phyloP scores from a whole-genome alignment of 2,329 filamentous ascomycete genomes.

The Dactylellina drechsleri region DNA sequence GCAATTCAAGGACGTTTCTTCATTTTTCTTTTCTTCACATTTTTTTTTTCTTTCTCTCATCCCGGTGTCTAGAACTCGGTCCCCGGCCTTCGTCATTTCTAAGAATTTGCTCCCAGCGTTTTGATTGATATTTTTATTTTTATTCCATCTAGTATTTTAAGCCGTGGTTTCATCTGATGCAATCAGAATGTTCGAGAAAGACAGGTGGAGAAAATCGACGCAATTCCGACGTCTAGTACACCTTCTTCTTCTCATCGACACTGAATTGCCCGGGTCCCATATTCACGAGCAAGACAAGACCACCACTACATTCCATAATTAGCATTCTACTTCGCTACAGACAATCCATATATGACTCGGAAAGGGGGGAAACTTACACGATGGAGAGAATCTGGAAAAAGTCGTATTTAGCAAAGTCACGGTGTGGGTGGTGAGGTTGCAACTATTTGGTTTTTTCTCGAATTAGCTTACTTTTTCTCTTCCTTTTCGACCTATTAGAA shows the following conservation, averaged over 20 bases:
- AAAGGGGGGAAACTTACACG: constrained; percentile 69
- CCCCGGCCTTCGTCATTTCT: neutral
- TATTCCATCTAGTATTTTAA: constrained; percentile 20
- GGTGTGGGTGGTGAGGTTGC: constrained; percentile 97
- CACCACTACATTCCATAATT: constrained; percentile 69
- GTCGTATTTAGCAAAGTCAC: constrained; percentile 99
- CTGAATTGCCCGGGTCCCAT: constrained; percentile 97
- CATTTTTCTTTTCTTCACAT: neutral
- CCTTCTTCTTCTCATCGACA: constrained; percentile 99
- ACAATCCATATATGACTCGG: neutral
- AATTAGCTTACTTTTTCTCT: constrained; percentile 57
- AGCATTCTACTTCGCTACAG: constrained; percentile 40
- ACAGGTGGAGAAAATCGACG: neutral
- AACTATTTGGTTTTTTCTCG: constrained; percentile 71
- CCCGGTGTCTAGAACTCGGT: constrained; percentile 3
- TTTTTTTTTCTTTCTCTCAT: constrained; percentile 1
- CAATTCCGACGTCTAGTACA: constrained; percentile 73
- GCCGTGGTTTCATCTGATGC: constrained; percentile 21
- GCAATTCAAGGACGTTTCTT: constrained; percentile 1
- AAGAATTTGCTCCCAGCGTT: neutral
- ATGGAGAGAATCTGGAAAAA: constrained; percentile 99
- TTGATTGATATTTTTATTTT: neutral
- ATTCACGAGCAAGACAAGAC: constrained; percentile 95
- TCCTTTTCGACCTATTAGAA: neutral
- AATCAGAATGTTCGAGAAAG: constrained; percentile 10